phyloP scores from a whole-genome alignment of 371 early-diverging fungal genomes.

The Mucor irregularis region DNA sequence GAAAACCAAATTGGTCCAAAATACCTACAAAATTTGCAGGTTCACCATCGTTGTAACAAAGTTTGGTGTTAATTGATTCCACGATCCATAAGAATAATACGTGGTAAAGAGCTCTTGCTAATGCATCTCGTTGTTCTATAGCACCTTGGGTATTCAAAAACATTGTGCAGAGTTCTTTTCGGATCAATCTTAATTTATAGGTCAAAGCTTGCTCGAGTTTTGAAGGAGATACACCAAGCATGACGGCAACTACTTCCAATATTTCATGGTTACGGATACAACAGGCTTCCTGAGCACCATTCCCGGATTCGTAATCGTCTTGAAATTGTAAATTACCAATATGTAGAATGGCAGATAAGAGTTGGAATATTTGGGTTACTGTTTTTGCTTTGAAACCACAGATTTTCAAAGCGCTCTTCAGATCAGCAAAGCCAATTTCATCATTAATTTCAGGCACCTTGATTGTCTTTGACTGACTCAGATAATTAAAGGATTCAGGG shows the following conservation, averaged over 20 bases:
- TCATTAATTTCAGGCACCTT: constrained; percentile 36
- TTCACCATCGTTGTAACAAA: constrained; percentile 60
- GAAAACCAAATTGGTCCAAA: constrained; percentile 76
- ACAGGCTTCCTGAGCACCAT: constrained; percentile 48
- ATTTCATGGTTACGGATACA: constrained; percentile 56
- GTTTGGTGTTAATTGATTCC: constrained; percentile 73
- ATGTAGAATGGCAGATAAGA: constrained; percentile 73
- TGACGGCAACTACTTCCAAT: constrained; percentile 70
- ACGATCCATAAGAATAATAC: constrained; percentile 79
- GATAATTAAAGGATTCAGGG: constrained; percentile 52
- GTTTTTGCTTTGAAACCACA: constrained; percentile 73
- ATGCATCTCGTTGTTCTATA: constrained; percentile 61
- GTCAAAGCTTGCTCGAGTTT: constrained; percentile 65
- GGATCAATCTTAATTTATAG: constrained; percentile 57
- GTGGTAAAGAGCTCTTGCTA: constrained; percentile 74
- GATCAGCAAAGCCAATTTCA: constrained; percentile 48
- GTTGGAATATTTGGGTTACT: constrained; percentile 67
- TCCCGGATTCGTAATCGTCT: constrained; percentile 49
- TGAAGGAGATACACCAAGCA: constrained; percentile 70
- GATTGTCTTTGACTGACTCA: constrained; percentile 45
- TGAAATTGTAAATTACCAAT: constrained; percentile 72
- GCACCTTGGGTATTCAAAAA: constrained; percentile 71
- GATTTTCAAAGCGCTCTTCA: constrained; percentile 68
- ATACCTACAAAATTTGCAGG: constrained; percentile 73
- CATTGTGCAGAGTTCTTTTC: constrained; percentile 76